Evolutionary conservation across 345 rosid genomes (phyloP), one percentile per base, ranked within the genome.

Genomic region (Pugionium cornutum): DNA sequence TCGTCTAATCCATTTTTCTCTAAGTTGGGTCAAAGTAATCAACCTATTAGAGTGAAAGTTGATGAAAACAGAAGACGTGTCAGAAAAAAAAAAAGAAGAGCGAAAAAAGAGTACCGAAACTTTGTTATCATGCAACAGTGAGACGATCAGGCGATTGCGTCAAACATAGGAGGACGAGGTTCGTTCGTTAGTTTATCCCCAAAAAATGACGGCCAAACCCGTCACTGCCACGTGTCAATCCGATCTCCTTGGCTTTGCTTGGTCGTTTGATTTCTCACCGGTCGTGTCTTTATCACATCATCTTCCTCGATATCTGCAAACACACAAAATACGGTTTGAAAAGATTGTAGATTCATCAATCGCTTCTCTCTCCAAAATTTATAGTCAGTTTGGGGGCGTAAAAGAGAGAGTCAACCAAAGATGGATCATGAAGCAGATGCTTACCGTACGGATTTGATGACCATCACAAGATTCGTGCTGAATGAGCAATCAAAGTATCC

Each of bases 341-440:
- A 18, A 18, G 18, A 18, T 18, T 18, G 18, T 0, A 18, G 18
- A 18, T 18, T 18, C 18, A 18, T 18, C 18, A 18, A 18, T 18
- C 18, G 18, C 18, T 18, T 18, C 18, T 5, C 53, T 53, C 18
- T 18, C 18, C 18, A 18, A 18, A 18, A 18, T 18, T 18, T 18
- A 18, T 18, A 18, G 18, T 18, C 18, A 18, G 41, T 29, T 44
- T 35, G 26, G 53, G 29, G 26, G 28, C 27, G 2, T 1, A 35
- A n/a, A 7, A 44, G 52, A 31, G 7, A 25, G 36, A 62, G 56
- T 66, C 62, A 66, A 61, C 1, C 53, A 62, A 47, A 57, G 68
- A 94, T 94, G 99, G 99, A 90, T 78, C 96, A 90, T 73, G 84
- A 78, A 9, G 84, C 92, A 36, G 96, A 94, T 48, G 96, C 97